phyloP scores from a whole-genome alignment of 164 flowering plant species.

The Aristolochia fimbriata region DNA sequence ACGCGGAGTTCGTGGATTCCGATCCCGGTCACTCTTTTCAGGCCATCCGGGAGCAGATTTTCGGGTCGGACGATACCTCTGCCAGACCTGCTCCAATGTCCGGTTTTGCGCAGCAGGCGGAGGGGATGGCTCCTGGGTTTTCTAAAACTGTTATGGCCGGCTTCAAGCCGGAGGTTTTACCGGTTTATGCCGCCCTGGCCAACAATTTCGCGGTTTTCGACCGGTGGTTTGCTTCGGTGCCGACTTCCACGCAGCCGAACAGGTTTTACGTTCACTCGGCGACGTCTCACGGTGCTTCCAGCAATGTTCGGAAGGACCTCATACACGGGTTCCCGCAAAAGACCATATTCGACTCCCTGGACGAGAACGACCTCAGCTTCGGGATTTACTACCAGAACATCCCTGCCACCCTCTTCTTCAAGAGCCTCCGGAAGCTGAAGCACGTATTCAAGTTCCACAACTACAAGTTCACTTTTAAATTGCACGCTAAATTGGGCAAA shows the following conservation, averaged over 20 bases:
- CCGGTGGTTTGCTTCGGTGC: conserved; percentile 86
- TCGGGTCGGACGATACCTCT: conserved; percentile 17
- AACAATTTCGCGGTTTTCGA: conserved; percentile 74
- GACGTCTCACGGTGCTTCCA: conserved; percentile 78
- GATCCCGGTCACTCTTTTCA: conserved; percentile 45
- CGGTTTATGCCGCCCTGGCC: conserved; percentile 61
- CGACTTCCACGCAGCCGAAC: conserved; percentile 89
- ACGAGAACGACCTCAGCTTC: conserved; percentile 62
- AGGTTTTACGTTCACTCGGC: conserved; percentile 90
- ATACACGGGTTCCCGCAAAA: conserved; percentile 81
- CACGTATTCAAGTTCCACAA: conserved; percentile 59
- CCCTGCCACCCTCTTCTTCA: conserved; percentile 79
- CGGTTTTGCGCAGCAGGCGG: conserved; percentile 84
- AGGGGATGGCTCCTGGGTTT: conserved; percentile 34
- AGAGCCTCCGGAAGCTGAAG: conserved; percentile 74
- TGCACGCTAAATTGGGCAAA: conserved; percentile 51
- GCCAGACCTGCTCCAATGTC: conserved; percentile 52
- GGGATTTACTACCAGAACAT: conserved; percentile 96
- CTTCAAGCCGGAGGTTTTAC: conserved; percentile 51
- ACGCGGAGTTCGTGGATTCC: conserved; percentile 24
- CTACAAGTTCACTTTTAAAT: conserved; percentile 48
- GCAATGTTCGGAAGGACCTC: conserved; percentile 72
- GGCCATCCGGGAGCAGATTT: conserved; percentile 34
- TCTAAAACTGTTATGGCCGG: conserved; percentile 71
- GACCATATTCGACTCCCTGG: conserved; percentile 85